phyloP scores from a whole-genome alignment of 2,329 filamentous ascomycete genomes.

The Zasmidium angulare region DNA sequence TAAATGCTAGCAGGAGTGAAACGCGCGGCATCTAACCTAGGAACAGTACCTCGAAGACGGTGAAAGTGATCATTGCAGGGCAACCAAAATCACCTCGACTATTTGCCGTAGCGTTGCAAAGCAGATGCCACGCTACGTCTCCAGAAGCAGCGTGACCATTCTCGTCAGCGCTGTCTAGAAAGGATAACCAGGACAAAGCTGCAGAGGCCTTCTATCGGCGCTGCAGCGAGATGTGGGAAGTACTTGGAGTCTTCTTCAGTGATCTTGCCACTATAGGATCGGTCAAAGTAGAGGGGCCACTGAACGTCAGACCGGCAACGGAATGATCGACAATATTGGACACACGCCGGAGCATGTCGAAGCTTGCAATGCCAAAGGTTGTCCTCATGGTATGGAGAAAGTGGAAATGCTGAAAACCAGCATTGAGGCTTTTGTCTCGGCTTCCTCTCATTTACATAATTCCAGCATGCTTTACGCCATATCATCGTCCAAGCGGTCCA shows the following conservation, averaged over 20 bases:
- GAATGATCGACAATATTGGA: slow-evolving; percentile 7
- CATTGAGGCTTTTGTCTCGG: slow-evolving; percentile 10
- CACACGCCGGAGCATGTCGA: slow-evolving; percentile 6
- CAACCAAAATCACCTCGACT: no score
- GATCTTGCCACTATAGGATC: background rate
- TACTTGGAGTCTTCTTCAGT: background rate
- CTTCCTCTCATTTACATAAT: slow-evolving; percentile 6
- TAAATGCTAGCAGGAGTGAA: no score
- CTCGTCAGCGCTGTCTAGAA: background rate
- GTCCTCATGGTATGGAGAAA: slow-evolving; percentile 7
- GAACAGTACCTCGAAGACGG: no score
- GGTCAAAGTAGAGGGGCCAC: slow-evolving; percentile 9
- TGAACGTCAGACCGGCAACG: slow-evolving; percentile 5
- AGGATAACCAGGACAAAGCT: background rate
- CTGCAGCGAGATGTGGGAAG: background rate
- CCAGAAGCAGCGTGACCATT: no score
- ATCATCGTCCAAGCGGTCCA: no score
- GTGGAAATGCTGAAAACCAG: slow-evolving; percentile 3
- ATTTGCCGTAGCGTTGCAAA: no score
- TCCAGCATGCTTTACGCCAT: no score
- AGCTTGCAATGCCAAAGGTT: background rate
- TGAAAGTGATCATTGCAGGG: no score
- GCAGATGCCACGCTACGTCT: no score
- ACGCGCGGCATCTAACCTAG: no score
- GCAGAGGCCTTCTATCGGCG: background rate